Evolutionary conservation across 805 yeast species (phyloP), one percentile per base, ranked within the genome.

Genomic region (Saccharomyces kudriavzevii): DNA sequence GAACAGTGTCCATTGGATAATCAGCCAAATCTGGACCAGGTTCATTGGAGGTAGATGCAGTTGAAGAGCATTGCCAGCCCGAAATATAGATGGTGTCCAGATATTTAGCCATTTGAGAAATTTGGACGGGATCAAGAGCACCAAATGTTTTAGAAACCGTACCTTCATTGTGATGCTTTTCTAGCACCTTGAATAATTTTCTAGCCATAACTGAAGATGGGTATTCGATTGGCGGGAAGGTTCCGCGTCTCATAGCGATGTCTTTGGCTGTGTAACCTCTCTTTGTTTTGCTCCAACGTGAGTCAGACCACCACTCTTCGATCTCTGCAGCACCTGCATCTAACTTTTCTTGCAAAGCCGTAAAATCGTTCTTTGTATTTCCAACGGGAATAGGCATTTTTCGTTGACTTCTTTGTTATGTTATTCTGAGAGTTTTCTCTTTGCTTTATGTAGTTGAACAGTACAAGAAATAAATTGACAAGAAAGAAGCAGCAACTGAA

Each of bases 1-100:
- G 99, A 58, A 92, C 99, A 29, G 99, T 92, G 73, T 92, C 97
- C 87, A 87, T 87, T 55, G 99, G 99, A 74, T 92, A 92, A 74
- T 92, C 99, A 51, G 99, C 99, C 67, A 92, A 81, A 77, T 92
- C 99, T 54, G 98, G 98, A 45, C 96, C 89, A 35, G 98, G 99
- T 76, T 92, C 98, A 70, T 92, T 92, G 45, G 97, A 88, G 45
- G 96, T 88, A 17, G 97, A 90, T 52, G 98, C 97, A 52, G 98
- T 92, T 24, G 97, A 90, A 49, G 97, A 90, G 72, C 96, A 91
- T 77, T 92, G 99, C 99, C 99, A 92, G 52, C 99, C 99, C 45
- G 96, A 87, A 59, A 92, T 95, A 72, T 92, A 92, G 63, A 92
- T 81, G 11, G 96, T 81, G 73, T 91, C 98, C 66, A 92, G 78